Percentiles rank a stretch among this genome's conserved stretches.
These are phyloP conservation scores for Irpex sp. DNA, from an alignment of 1,284 basidiomycete species.

Conservation along the genomic window DNA sequence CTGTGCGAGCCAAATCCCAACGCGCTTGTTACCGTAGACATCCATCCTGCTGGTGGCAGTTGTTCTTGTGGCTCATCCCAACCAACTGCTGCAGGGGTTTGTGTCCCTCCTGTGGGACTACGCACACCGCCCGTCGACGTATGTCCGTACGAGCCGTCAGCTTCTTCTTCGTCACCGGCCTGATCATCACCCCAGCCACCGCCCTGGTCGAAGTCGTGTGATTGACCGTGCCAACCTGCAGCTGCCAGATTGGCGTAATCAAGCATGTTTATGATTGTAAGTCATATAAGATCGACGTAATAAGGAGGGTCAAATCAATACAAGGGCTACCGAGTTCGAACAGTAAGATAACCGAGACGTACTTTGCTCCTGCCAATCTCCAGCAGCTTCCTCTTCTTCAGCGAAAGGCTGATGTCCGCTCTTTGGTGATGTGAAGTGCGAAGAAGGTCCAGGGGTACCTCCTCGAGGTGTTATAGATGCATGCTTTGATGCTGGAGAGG, in stretches of 20 bases:
- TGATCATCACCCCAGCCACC: conserved; percentile 15
- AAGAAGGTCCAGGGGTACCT: not conserved
- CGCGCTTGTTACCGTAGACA: conserved; percentile 3
- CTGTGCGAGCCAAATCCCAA: conserved; percentile 5
- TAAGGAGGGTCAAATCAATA: not conserved
- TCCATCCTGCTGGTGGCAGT: not conserved
- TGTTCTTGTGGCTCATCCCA: not conserved
- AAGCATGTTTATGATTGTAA: not conserved
- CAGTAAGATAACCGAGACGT: conserved; percentile 5
- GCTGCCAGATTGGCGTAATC: conserved; percentile 11
- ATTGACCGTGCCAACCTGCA: conserved; percentile 10
- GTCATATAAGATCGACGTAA: not conserved
- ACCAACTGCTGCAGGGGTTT: not conserved
- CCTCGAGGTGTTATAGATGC: not conserved
- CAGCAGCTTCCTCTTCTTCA: conserved; percentile 1
- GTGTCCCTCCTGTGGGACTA: not conserved
- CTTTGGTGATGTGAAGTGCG: not conserved
- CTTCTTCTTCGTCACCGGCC: conserved; percentile 11
- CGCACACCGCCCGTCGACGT: not conserved
- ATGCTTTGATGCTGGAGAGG: not conserved
- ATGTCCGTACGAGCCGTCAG: conserved; percentile 7
- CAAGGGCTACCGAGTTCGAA: not conserved
- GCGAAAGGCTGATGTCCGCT: not conserved
- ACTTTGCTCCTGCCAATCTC: conserved; percentile 8
- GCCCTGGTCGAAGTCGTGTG: conserved; percentile 10